These are phyloP conservation scores for Psilocybe azurescens DNA, from an alignment of 768 basidiomycete species.

Conservation along the genomic window DNA sequence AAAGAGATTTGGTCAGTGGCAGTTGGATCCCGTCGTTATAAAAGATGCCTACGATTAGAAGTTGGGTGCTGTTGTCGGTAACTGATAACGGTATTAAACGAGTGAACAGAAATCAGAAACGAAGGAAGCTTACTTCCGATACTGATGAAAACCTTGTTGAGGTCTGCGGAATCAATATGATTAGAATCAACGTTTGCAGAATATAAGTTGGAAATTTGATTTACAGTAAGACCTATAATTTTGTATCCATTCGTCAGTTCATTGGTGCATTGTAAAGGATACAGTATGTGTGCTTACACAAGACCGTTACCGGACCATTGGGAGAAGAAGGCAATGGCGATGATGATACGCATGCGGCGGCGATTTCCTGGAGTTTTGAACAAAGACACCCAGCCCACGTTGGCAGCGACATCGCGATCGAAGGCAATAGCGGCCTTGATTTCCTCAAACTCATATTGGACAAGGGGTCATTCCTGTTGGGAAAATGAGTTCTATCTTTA, in stretches of 20 bases:
- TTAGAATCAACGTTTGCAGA: not conserved
- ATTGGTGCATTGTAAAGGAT: constrained; percentile 14
- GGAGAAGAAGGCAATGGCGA: constrained; percentile 64
- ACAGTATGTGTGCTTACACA: constrained; percentile 32
- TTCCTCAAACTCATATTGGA: constrained; percentile 66
- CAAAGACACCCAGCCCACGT: constrained; percentile 50
- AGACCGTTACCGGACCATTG: constrained; percentile 64
- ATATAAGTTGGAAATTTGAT: not conserved
- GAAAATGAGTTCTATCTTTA: not conserved
- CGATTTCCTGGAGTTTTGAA: constrained; percentile 58
- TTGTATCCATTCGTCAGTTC: not conserved
- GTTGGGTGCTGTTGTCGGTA: constrained; percentile 47
- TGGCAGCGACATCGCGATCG: constrained; percentile 44
- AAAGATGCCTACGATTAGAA: constrained; percentile 37
- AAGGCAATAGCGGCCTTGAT: constrained; percentile 62
- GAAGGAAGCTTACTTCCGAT: constrained; percentile 44
- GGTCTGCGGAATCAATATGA: constrained; percentile 31
- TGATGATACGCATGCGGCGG: constrained; percentile 57
- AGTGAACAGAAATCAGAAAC: not conserved
- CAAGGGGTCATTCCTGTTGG: constrained; percentile 51
- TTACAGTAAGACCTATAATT: constrained; percentile 50
- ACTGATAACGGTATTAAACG: constrained; percentile 32
- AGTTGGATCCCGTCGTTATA: not conserved
- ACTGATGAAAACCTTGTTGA: constrained; percentile 56
- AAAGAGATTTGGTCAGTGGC: constrained; percentile 2